Conservation (phyloP, 257 asterid species). For the Linderniella brevidens region DNA sequence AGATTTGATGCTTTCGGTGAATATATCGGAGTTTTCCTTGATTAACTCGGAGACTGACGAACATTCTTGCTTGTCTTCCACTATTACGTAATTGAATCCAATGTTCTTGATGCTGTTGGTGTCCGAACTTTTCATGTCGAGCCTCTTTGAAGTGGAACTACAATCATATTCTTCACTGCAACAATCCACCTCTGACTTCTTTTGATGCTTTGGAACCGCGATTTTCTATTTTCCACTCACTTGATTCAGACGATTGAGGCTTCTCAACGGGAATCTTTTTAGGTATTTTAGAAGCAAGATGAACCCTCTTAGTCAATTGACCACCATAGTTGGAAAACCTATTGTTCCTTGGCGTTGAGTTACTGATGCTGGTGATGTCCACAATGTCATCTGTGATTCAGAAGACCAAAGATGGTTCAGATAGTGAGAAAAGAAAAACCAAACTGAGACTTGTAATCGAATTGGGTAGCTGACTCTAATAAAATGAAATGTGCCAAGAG, state of each 20-base stretch:
- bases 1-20: slow-evolving; percentile 37
- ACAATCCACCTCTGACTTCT: slow-evolving; percentile 23
- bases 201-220: slow-evolving; percentile 50
- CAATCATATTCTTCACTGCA: slow-evolving; percentile 55
- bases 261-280: slow-evolving; percentile 37
- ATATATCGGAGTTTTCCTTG: slow-evolving; percentile 27
- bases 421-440: no score
- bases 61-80: slow-evolving; percentile 56
- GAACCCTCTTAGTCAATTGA: slow-evolving; percentile 30
- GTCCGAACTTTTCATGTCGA: slow-evolving; percentile 31
- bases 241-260: slow-evolving; percentile 37
- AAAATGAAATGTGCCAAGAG: no score
- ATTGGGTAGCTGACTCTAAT: no score
- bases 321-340: slow-evolving; percentile 24
- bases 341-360: slow-evolving; percentile 34
- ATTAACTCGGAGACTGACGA: slow-evolving; percentile 18
- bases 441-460: no score
- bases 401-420: no score
- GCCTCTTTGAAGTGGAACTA: slow-evolving; percentile 51
- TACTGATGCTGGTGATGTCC: slow-evolving; percentile 43
- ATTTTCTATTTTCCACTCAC: slow-evolving; percentile 70
- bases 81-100: slow-evolving; percentile 46
- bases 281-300: slow-evolving; percentile 41
- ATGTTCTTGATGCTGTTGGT: slow-evolving; percentile 22
- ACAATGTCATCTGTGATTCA: slow-evolving; percentile 58